Conservation (phyloP, 768 basidiomycete genomes). For the Mycena sanguinolenta region DNA sequence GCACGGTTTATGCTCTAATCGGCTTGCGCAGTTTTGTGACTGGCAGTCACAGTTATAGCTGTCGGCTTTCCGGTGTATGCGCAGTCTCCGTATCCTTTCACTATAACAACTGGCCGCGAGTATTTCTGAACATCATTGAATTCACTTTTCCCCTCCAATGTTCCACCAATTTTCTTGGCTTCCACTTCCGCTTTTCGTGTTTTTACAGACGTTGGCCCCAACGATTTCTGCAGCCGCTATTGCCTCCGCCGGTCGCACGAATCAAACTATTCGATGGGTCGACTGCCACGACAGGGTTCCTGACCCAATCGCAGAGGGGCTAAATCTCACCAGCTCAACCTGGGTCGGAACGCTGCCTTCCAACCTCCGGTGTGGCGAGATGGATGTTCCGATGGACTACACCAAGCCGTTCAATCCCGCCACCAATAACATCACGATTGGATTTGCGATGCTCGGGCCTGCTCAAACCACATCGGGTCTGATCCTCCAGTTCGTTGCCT, state of each 20-base stretch:
- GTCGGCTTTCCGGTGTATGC: too few species aligned
- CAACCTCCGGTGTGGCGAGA: constrained; percentile 27
- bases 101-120: too few species aligned
- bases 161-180: too few species aligned
- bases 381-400: constrained; percentile 35
- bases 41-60: too few species aligned
- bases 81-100: too few species aligned
- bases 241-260: neutral
- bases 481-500: constrained; percentile 10
- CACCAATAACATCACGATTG: constrained; percentile 27
- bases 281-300: constrained; percentile 25
- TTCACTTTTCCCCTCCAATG: neutral
- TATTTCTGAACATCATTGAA: too few species aligned
- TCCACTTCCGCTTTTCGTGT: neutral
- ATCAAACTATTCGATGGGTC: constrained; percentile 26
- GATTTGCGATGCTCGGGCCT: constrained; percentile 34
- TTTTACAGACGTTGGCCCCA: neutral
- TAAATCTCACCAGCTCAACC: constrained; percentile 14
- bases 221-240: neutral
- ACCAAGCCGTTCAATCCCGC: constrained; percentile 16
- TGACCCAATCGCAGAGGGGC: neutral
- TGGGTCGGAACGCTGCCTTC: constrained; percentile 14
- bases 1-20: too few species aligned
- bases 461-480: constrained; percentile 13
- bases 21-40: too few species aligned